Evolutionary conservation across 2,329 filamentous ascomycete species (phyloP).

Genomic region (Ascochyta koolunga): DNA sequence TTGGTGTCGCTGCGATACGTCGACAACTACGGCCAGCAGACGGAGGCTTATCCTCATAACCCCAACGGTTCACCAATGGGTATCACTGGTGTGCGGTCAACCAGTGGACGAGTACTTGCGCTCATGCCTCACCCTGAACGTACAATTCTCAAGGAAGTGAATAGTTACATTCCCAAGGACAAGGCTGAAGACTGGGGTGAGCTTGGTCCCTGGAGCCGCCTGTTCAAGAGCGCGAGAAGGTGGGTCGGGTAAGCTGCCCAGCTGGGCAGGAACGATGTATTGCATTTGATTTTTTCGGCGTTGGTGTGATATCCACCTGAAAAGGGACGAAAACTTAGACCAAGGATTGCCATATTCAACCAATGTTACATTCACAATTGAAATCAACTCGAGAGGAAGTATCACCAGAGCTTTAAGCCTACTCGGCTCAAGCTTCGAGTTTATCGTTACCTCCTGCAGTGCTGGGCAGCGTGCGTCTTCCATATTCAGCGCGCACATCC

Average conservation of each 20-base stretch:
- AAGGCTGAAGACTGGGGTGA: slow-evolving; percentile 72
- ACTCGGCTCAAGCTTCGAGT: too few species aligned
- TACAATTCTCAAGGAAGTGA: slow-evolving; percentile 80
- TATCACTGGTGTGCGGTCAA: slow-evolving; percentile 78
- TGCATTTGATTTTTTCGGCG: slow-evolving; percentile 11
- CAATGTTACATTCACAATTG: background rate
- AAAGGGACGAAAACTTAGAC: slow-evolving; percentile 15
- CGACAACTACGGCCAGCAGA: slow-evolving; percentile 77
- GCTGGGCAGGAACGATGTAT: background rate
- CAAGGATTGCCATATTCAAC: background rate
- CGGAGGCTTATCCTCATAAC: slow-evolving; percentile 87
- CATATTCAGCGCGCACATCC: too few species aligned
- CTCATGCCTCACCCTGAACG: slow-evolving; percentile 95
- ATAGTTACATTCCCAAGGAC: slow-evolving; percentile 73
- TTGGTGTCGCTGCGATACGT: slow-evolving; percentile 82
- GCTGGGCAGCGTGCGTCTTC: too few species aligned
- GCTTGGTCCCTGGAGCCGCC: slow-evolving; percentile 81
- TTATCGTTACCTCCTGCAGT: too few species aligned
- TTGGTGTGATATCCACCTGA: slow-evolving; percentile 16
- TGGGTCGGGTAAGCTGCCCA: slow-evolving; percentile 71
- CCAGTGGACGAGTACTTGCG: slow-evolving; percentile 79
- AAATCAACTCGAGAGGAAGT: background rate
- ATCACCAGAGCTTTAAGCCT: background rate
- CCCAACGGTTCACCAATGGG: slow-evolving; percentile 83
- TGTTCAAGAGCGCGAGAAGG: slow-evolving; percentile 85